A percentile compares a stretch with the other conserved stretches of the same genome.
phyloP scores from a whole-genome alignment of 129 eudicot genomes.

The Flaveria sonorensis region DNA sequence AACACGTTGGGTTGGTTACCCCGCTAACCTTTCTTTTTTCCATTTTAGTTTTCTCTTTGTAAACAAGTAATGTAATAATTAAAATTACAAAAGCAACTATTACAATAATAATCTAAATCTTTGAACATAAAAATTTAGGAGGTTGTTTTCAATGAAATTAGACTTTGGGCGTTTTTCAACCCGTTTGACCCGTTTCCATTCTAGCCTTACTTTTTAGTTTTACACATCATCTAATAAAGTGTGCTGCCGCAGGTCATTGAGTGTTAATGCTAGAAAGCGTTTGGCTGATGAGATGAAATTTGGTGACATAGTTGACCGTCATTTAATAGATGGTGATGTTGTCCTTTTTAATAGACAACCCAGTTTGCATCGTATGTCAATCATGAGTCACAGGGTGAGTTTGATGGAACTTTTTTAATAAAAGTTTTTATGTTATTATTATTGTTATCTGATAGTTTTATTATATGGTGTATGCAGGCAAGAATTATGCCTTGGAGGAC shows the following conservation, averaged over 20 bases:
- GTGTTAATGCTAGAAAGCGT: conserved; percentile 55
- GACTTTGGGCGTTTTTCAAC: background rate
- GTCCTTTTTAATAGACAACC: conserved; percentile 95
- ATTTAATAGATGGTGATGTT: conserved; percentile 68
- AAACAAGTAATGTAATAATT: background rate
- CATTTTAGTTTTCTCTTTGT: too few species aligned
- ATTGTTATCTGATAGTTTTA: background rate
- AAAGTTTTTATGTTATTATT: background rate
- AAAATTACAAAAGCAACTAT: background rate
- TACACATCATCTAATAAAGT: background rate
- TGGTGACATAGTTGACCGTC: conserved; percentile 80
- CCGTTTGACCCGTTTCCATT: background rate
- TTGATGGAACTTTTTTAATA: background rate
- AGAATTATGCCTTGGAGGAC: conserved; percentile 99
- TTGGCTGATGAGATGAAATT: conserved; percentile 81
- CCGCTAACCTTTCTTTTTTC: background rate
- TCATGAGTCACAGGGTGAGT: conserved; percentile 90
- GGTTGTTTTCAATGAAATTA: background rate
- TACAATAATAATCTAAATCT: background rate
- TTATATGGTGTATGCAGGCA: conserved; percentile 52
- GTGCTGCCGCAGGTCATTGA: conserved; percentile 56
- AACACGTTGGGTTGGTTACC: background rate
- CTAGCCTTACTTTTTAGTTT: background rate
- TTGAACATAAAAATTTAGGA: background rate
- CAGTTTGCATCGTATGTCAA: conserved; percentile 98